Evolutionary conservation across 768 basidiomycete genomes (phyloP), one percentile per base, ranked within the genome.

Genomic region (Suillus tomentosus): DNA sequence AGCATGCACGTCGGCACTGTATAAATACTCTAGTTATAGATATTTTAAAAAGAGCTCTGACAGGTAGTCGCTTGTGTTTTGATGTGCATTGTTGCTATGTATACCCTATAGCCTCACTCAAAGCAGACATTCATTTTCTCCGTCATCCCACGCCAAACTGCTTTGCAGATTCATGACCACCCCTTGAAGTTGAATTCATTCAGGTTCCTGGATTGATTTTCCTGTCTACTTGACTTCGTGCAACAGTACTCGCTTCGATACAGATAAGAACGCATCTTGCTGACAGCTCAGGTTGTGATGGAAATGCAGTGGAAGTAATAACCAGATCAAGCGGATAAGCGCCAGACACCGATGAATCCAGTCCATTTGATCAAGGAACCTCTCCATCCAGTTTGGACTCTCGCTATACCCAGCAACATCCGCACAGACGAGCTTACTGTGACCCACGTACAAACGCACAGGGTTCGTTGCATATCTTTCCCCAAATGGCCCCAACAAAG

Each of bases 391-490:
- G 45, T 9, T 45, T 45, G 3, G 45, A 45, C 42, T 81, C 6
- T 80, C 82, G 0, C 64, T 85, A 6, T 82, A 79, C 66, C 71
- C 70, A 9, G 84, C 84, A 40, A 84, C 82, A 13, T 67, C 71
- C 0, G 76, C 77, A 57, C 2, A 80, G 15, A 15, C 42, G 42
- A 19, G 42, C 42, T 43, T 8, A 43, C 42, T 19, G 19, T 19
- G 14, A 19, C 6, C 42, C 42, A 8, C 17, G 19, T 43, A 43
- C 42, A 43, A 43, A 3, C 19, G 42, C 19, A 43, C 42, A 43
- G 42, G 42, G 7, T n/a, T 47, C 17, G 61, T 62, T 17, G n/a
- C 40, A 61, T 62, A 27, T 47, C 67, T 34, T 15, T 61, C 54
- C 64, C 63, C 40, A 64, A 51, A 62, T 47, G 45, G 45, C 45